These are phyloP conservation scores for Coemansia furcata DNA, from an alignment of 192 early-diverging fungal species.

Conservation along the genomic window DNA sequence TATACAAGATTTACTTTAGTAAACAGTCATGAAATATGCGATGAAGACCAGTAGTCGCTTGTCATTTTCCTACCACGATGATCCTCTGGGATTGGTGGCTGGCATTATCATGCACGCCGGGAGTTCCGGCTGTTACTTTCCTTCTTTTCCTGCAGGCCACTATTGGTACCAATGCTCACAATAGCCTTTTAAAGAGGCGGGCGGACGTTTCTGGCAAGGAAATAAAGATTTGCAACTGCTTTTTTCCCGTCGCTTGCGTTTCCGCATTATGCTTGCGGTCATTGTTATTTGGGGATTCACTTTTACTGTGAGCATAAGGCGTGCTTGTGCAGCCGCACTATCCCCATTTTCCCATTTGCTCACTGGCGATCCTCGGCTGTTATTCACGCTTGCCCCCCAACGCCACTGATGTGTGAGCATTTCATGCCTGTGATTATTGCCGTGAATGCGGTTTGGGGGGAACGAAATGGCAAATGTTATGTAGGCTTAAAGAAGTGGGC, in stretches of 20 bases:
- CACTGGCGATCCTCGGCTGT: conserved; percentile 3
- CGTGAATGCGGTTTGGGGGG: conserved; percentile 5
- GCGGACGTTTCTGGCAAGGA: background rate
- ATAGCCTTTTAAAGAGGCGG: background rate
- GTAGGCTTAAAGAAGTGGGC: background rate
- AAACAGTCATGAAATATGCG: background rate
- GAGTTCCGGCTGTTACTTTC: background rate
- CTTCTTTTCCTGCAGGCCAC: background rate
- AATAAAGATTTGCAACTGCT: background rate
- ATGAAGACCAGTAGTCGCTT: background rate
- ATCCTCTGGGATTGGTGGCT: background rate
- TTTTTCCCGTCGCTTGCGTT: background rate
- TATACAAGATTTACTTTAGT: background rate
- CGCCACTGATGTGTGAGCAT: conserved; percentile 20
- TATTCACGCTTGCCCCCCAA: conserved; percentile 2
- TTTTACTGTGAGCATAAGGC: background rate
- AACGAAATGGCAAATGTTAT: conserved; percentile 1
- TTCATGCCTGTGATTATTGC: conserved; percentile 7
- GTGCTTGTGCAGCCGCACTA: background rate
- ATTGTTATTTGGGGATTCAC: background rate
- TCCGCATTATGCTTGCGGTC: background rate
- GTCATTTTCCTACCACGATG: background rate
- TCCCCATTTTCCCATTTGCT: conserved; percentile 5
- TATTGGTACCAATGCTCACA: background rate
- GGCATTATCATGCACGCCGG: background rate